Percentiles rank a stretch among this genome's conserved stretches.
Evolutionary conservation across 257 asterid genomes (phyloP).

Genomic region (Misopates orontium): DNA sequence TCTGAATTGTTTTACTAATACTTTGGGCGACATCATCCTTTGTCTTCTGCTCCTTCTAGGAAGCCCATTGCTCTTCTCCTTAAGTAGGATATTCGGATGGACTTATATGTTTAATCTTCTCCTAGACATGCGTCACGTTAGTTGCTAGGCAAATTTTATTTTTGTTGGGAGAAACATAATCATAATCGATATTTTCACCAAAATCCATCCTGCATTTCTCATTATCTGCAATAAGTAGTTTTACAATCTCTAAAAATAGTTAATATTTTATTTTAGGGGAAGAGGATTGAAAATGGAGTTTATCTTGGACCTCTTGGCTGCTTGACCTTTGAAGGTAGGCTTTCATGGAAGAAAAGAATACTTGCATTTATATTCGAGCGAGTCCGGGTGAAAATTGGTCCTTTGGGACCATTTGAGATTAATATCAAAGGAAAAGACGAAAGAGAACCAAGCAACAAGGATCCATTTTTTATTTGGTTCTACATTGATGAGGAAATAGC

Average conservation of each 20-base stretch:
- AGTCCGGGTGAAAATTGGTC: slow-evolving; percentile 74
- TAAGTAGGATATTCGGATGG: too few relatives aligned
- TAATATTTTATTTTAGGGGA: slow-evolving; percentile 49
- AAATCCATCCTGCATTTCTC: neutral
- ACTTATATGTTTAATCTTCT: too few relatives aligned
- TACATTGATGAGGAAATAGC: slow-evolving; percentile 90
- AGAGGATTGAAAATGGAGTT: slow-evolving; percentile 94
- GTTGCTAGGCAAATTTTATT: neutral
- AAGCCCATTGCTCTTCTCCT: too few relatives aligned
- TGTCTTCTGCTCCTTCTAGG: too few relatives aligned
- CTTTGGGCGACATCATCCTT: too few relatives aligned
- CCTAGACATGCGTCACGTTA: neutral
- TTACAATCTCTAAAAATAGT: neutral
- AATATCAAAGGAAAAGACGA: slow-evolving; percentile 67
- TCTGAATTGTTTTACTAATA: too few relatives aligned
- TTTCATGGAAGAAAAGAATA: slow-evolving; percentile 82
- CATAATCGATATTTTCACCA: neutral
- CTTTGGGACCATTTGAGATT: slow-evolving; percentile 65
- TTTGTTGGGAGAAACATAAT: neutral
- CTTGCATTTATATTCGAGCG: slow-evolving; percentile 77
- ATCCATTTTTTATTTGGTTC: slow-evolving; percentile 88
- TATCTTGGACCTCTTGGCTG: slow-evolving; percentile 74
- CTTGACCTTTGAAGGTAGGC: slow-evolving; percentile 78
- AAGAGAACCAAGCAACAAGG: slow-evolving; percentile 71
- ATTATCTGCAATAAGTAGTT: neutral